Conservation (phyloP, 2,329 filamentous ascomycete species). For the Ophioceras dolichostomum region DNA sequence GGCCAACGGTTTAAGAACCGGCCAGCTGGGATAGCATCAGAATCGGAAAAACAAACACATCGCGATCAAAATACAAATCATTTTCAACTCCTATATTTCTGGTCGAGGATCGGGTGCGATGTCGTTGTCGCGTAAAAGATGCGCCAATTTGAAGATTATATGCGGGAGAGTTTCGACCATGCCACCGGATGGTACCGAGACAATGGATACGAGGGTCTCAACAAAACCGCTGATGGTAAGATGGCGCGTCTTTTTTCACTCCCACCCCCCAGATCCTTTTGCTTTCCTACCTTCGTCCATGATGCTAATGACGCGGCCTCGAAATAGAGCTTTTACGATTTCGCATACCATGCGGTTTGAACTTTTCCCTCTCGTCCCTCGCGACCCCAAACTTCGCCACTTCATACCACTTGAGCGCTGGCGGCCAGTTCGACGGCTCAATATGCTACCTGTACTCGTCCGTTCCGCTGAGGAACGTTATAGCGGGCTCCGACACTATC, state of each 20-base stretch:
- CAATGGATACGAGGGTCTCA: conserved; percentile 83
- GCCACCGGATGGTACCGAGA: conserved; percentile 82
- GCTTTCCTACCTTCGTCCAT: not conserved
- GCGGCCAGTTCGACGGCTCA: conserved; percentile 91
- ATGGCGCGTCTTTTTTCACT: too few species aligned
- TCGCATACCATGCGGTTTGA: conserved; percentile 69
- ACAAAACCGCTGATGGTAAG: conserved; percentile 68
- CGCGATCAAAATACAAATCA: too few species aligned
- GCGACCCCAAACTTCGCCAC: conserved; percentile 89
- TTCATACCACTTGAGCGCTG: conserved; percentile 79
- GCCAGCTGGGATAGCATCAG: too few species aligned
- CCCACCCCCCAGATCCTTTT: not conserved
- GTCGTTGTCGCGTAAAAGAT: too few species aligned
- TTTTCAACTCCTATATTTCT: too few species aligned
- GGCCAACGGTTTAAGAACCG: too few species aligned
- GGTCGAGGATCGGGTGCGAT: too few species aligned
- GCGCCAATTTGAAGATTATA: conserved; percentile 96
- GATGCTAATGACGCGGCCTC: conserved; percentile 7
- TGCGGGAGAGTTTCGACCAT: conserved; percentile 81
- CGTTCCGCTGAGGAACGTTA: conserved; percentile 56
- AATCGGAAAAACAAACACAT: too few species aligned
- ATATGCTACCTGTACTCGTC: conserved; percentile 94
- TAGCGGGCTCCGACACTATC: conserved; percentile 58
- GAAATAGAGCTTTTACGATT: conserved; percentile 72
- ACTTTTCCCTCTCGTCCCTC: conserved; percentile 80